Evolutionary conservation across 108 stramenopile species (phyloP), one percentile per base, ranked within the genome.

Genomic region (Cyclotella atomus): DNA sequence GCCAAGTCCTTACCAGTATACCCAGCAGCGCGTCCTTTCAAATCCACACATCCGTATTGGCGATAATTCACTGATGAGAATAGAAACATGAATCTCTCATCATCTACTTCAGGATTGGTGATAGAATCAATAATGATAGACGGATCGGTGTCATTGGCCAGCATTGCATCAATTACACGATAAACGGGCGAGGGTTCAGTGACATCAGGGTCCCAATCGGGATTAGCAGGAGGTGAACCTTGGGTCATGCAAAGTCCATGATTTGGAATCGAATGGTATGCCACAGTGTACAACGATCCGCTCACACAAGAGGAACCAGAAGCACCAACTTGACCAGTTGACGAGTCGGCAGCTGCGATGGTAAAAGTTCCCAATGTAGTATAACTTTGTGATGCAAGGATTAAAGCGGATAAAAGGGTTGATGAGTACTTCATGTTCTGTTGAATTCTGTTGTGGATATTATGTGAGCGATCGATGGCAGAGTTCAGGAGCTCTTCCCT

Each of bases 31-130:
- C 52, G 29, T 9, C 50, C 34, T 68, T 68, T 7, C 36, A 54
- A 53, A 53, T 68, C 66, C 7, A 68, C 66, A 54, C 50, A 68
- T n/a, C 64, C 64, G 29, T 65, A 68, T 36, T 68, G 66, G 36
- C 66, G 66, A 1, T 54, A 23, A 36, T 68, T 68, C 23, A 68
- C 36, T 35, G 33, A n/a, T 6, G 53, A 33, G 44, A 27, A 68
- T 0, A 54, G 23, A 2, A 4, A 20, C 23, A 53, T 36, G 33
- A 54, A 46, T 3, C 14, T 49, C 5, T 49, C 64, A 21, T 46
- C 20, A 47, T 65, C 64, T 29, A 65, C n/a, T 8, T 29, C 29
- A 21, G 66, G 52, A 36, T 68, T 23, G 27, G 66, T 68, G 50
- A 68, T 68, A 7, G 52, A 19, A 24, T 68, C 41, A 54, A 68